phyloP scores from a whole-genome alignment of 306 rosid species.

The Purshia tridentata region DNA sequence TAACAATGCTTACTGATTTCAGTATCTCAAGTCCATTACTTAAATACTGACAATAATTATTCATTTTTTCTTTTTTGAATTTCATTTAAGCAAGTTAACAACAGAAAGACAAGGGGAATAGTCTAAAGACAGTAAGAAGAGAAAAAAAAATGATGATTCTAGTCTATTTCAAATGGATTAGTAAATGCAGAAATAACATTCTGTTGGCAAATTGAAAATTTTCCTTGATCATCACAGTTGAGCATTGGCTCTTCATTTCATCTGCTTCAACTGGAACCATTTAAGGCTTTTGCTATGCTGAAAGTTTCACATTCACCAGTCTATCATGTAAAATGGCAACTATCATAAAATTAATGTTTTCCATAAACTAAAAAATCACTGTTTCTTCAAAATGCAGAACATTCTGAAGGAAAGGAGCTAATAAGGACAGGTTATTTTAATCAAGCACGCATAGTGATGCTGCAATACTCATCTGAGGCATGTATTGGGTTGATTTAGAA shows the following conservation, averaged over 20 bases:
- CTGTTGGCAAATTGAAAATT: background rate
- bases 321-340: slow-evolving; percentile 20
- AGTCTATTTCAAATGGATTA: background rate
- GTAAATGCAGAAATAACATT: background rate
- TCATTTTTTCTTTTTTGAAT: background rate
- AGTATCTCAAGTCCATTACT: too few relatives aligned
- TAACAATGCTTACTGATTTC: too few relatives aligned
- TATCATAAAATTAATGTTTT: slow-evolving; percentile 23
- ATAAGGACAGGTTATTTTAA: slow-evolving; percentile 32
- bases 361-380: slow-evolving; percentile 21
- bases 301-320: slow-evolving; percentile 17
- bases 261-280: background rate
- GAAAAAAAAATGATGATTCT: background rate
- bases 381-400: slow-evolving; percentile 31
- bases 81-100: background rate
- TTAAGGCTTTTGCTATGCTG: background rate
- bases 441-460: slow-evolving; percentile 31
- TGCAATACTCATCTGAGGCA: slow-evolving; percentile 27
- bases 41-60: background rate
- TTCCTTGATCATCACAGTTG: background rate
- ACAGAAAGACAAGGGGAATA: background rate
- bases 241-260: background rate
- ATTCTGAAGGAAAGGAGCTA: slow-evolving; percentile 30
- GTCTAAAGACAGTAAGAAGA: background rate
- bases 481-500: slow-evolving; percentile 20